A percentile compares a stretch with the other conserved stretches of the same genome.
phyloP scores from a whole-genome alignment of 306 rosid genomes.

The Cyclanthera cordifolia region DNA sequence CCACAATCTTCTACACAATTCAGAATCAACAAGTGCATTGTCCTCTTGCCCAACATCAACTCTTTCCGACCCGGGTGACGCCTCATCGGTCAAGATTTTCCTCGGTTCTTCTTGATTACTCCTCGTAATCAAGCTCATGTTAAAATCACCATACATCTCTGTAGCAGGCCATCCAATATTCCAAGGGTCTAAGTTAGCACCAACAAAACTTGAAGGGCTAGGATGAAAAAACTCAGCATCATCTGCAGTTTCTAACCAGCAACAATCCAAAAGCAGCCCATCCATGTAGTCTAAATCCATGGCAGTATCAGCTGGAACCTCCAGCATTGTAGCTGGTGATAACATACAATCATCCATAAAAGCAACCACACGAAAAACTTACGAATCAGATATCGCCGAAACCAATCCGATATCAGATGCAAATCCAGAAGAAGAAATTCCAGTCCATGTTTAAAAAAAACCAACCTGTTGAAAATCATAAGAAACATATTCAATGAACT shows the following conservation, averaged over 20 bases:
- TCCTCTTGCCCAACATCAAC: conserved; percentile 20
- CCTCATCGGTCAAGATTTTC: not conserved
- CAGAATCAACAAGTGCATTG: conserved; percentile 26
- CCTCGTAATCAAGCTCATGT: conserved; percentile 17
- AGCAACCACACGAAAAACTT: conserved; percentile 12
- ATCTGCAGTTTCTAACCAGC: conserved; percentile 74
- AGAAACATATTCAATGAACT: conserved; percentile 1
- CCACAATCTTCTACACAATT: conserved; percentile 43
- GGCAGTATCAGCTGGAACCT: conserved; percentile 36
- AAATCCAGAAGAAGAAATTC: conserved; percentile 1
- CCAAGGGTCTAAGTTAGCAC: conserved; percentile 43
- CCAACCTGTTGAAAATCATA: not conserved
- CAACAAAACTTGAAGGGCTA: conserved; percentile 37
- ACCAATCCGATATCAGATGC: conserved; percentile 7
- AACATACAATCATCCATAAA: conserved; percentile 56
- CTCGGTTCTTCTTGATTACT: conserved; percentile 26
- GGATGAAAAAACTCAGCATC: conserved; percentile 49
- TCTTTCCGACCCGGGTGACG: conserved; percentile 14
- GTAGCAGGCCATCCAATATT: conserved; percentile 46
- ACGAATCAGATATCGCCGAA: not conserved
- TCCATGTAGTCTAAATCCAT: conserved; percentile 81
- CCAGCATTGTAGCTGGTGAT: conserved; percentile 46
- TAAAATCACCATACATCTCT: conserved; percentile 21
- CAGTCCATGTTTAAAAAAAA: not conserved
- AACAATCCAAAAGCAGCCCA: conserved; percentile 59